Conservation (phyloP, 768 basidiomycete genomes). For the Lactarius deliciosus region DNA sequence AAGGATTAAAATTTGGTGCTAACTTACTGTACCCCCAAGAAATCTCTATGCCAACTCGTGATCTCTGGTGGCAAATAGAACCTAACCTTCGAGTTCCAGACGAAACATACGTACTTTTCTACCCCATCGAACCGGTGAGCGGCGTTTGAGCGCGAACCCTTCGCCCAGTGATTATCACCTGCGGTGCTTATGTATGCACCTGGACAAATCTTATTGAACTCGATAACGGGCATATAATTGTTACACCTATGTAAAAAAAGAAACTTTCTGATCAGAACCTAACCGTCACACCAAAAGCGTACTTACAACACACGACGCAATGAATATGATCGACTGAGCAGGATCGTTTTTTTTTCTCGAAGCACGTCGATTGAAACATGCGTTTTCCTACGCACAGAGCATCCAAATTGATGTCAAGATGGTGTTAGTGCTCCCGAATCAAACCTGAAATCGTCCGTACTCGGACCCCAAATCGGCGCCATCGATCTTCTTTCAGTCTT, state of each 20-base stretch:
- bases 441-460: background rate
- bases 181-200: background rate
- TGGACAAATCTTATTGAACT: background rate
- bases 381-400: too few relatives aligned
- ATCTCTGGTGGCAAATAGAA: too few relatives aligned
- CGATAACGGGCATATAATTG: background rate
- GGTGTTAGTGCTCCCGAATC: background rate
- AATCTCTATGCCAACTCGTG: too few relatives aligned
- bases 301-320: background rate
- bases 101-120: background rate
- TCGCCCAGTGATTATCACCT: background rate
- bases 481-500: background rate
- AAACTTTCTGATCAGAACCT: background rate
- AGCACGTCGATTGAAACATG: background rate
- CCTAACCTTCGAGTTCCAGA: too few relatives aligned
- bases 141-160: background rate
- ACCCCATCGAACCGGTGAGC: background rate
- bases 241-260: background rate
- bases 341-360: background rate
- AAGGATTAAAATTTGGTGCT: too few relatives aligned
- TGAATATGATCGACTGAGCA: background rate
- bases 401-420: background rate
- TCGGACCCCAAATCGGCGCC: background rate
- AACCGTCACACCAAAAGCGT: background rate
- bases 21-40: too few relatives aligned